Conservation (phyloP, 495 filamentous ascomycete species). For the Aspergillus funiculosus region DNA sequence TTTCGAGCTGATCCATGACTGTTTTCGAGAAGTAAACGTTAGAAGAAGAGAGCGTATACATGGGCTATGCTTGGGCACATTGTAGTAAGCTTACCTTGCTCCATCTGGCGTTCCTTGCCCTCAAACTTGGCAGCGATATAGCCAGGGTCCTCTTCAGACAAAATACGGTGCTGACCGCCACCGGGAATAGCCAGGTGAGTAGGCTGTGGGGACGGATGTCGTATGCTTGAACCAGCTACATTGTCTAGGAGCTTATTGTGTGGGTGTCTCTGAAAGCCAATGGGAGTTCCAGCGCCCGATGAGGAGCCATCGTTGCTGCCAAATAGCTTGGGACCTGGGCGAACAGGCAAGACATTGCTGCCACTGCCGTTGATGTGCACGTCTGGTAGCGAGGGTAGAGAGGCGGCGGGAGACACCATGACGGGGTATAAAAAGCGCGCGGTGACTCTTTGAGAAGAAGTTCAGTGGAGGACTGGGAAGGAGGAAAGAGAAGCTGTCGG, state of each 20-base stretch:
- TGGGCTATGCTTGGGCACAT: background rate
- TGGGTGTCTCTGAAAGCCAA: slow-evolving; percentile 44
- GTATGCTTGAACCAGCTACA: slow-evolving; percentile 51
- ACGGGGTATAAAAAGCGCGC: slow-evolving; percentile 1
- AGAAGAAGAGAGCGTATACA: background rate
- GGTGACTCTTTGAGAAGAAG: background rate
- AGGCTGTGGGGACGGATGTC: slow-evolving; percentile 82
- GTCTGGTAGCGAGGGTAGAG: slow-evolving; percentile 29
- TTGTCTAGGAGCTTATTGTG: slow-evolving; percentile 62
- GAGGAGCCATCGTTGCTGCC: slow-evolving; percentile 30
- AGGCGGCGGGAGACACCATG: slow-evolving; percentile 36
- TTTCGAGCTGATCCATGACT: slow-evolving; percentile 71
- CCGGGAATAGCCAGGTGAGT: slow-evolving; percentile 79
- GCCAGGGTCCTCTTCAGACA: slow-evolving; percentile 87
- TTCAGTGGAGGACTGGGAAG: background rate
- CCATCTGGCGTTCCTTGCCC: slow-evolving; percentile 92
- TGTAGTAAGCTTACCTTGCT: slow-evolving; percentile 55
- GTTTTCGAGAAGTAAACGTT: background rate
- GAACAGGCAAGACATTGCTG: slow-evolving; percentile 27
- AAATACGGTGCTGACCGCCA: slow-evolving; percentile 53
- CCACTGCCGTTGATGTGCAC: slow-evolving; percentile 31
- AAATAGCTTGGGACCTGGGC: slow-evolving; percentile 34
- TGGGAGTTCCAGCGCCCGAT: slow-evolving; percentile 42
- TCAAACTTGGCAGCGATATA: slow-evolving; percentile 94
- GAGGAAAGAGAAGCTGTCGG: background rate